These are phyloP conservation scores for Phytopythium boreale DNA, from an alignment of 352 stramenopile species.

Conservation along the genomic window DNA sequence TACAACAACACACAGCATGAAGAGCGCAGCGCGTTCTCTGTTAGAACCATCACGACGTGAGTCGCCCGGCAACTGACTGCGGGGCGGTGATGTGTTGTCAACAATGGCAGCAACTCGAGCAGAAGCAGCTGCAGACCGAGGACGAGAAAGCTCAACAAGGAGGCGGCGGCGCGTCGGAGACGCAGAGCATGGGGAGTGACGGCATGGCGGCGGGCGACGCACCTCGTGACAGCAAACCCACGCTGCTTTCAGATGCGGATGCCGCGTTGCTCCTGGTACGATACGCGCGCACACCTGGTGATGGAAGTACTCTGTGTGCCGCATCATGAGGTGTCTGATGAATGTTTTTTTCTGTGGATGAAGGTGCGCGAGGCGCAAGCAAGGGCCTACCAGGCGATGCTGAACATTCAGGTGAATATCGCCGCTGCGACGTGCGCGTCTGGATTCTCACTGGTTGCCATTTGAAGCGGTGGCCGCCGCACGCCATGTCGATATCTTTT, in stretches of 20 bases:
- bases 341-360: neutral
- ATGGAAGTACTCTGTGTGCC: neutral
- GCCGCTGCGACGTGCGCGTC: neutral
- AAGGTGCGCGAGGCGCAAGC: constrained; percentile 25
- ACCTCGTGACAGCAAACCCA: neutral
- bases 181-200: neutral
- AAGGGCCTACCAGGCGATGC: constrained; percentile 24
- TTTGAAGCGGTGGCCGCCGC: neutral
- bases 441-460: neutral
- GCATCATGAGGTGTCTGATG: neutral
- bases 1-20: constrained; percentile 13
- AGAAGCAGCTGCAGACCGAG: neutral
- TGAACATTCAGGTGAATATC: constrained; percentile 16
- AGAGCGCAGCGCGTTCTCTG: too few relatives aligned
- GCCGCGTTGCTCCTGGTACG: constrained; percentile 15
- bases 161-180: neutral
- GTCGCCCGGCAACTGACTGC: neutral
- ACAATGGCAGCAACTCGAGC: neutral
- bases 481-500: constrained; percentile 8
- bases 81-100: neutral
- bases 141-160: neutral
- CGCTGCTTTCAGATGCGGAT: constrained; percentile 7
- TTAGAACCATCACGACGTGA: too few relatives aligned
- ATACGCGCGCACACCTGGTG: neutral
- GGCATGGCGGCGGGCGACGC: neutral